Conservation (phyloP, 225 moss, liverwort and hornwort species). For the Pseudisothecium myosuroides region DNA sequence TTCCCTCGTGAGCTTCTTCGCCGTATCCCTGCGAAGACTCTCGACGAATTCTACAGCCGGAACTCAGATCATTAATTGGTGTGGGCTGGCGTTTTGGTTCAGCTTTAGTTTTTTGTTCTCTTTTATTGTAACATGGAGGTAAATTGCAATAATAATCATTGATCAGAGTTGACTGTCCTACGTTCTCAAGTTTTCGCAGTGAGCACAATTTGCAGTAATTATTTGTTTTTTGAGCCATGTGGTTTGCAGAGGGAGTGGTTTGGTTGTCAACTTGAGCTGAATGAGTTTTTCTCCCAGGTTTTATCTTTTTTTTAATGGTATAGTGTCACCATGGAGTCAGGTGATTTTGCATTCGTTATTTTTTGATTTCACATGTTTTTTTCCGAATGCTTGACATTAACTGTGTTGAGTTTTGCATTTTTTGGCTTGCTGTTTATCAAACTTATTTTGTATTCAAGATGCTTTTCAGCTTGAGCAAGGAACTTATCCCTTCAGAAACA, state of each 20-base stretch:
- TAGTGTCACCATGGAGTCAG: no score
- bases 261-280: no score
- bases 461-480: no score
- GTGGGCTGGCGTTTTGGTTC: background rate
- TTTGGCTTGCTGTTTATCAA: background rate
- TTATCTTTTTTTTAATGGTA: no score
- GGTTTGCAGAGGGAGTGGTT: background rate
- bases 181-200: no score
- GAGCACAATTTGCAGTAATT: background rate
- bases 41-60: constrained; percentile 82
- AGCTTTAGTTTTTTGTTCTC: background rate
- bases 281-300: background rate
- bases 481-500: background rate
- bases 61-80: constrained; percentile 37
- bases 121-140: background rate
- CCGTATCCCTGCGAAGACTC: constrained; percentile 82
- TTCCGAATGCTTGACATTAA: no score
- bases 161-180: no score
- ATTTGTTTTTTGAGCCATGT: no score
- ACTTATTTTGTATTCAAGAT: background rate
- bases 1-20: constrained; percentile 89
- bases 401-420: background rate
- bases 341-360: background rate
- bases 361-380: background rate
- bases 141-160: background rate